Evolutionary conservation across 257 asterid genomes (phyloP).

Genomic region (Schizonepeta tenuifolia): DNA sequence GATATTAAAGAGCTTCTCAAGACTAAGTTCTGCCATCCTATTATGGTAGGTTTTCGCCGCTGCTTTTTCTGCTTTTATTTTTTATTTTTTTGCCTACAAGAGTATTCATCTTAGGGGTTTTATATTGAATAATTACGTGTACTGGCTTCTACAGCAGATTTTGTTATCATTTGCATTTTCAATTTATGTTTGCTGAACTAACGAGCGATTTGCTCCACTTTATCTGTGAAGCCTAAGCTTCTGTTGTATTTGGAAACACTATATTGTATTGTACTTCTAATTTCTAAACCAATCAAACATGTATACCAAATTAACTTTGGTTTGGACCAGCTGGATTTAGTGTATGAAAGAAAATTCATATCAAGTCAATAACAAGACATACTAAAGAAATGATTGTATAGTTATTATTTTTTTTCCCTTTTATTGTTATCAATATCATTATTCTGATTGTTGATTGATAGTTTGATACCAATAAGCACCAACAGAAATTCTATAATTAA

Average conservation of each 20-base stretch:
- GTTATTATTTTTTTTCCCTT: background rate
- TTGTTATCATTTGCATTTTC: background rate
- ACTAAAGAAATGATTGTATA: background rate
- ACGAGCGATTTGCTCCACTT: background rate
- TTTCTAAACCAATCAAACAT: constrained; percentile 10
- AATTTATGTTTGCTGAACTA: background rate
- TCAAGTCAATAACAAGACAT: background rate
- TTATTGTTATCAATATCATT: background rate
- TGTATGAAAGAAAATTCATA: background rate
- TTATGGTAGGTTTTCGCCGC: constrained; percentile 53
- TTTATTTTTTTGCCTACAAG: background rate
- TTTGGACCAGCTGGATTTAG: constrained; percentile 16
- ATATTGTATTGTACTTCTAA: constrained; percentile 19
- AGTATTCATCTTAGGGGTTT: background rate
- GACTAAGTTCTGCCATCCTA: constrained; percentile 76
- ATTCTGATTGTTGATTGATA: background rate
- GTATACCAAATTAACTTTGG: constrained; percentile 1
- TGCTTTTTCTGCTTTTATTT: too few species aligned
- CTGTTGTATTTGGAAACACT: constrained; percentile 6
- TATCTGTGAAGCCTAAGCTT: background rate
- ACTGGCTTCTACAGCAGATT: constrained; percentile 5
- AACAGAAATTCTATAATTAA: background rate
- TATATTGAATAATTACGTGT: background rate
- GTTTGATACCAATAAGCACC: background rate
- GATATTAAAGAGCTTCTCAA: constrained; percentile 78